phyloP scores from a whole-genome alignment of 225 moss, liverwort and hornwort species.

The Thuidium tamariscinum region DNA sequence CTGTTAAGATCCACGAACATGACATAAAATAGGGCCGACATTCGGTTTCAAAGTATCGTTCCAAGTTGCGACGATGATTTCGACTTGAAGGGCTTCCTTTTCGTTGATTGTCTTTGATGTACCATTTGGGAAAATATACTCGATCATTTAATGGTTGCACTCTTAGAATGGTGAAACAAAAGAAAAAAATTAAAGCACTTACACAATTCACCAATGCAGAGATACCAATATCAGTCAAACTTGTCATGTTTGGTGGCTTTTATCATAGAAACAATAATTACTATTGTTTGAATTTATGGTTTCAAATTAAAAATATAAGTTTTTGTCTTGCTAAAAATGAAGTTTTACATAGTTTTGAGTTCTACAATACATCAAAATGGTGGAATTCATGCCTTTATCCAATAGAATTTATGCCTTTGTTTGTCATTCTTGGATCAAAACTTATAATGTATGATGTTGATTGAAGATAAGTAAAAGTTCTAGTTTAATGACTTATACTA shows the following conservation, averaged over 20 bases:
- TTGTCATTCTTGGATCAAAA: neutral
- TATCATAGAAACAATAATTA: neutral
- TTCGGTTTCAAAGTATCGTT: constrained; percentile 37
- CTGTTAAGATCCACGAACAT: constrained; percentile 37
- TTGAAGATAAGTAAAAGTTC: neutral
- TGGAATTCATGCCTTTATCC: rapidly evolving
- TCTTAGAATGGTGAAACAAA: constrained; percentile 41
- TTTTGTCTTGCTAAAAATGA: too few species aligned
- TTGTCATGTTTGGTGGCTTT: constrained; percentile 27
- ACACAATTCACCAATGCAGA: constrained; percentile 50
- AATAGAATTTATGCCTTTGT: neutral
- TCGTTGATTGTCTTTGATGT: constrained; percentile 44
- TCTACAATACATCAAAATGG: neutral
- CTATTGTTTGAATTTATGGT: too few species aligned
- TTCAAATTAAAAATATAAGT: neutral
- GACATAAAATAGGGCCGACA: constrained; percentile 37
- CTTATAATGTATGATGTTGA: neutral
- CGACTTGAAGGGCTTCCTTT: constrained; percentile 35
- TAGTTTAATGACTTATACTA: neutral
- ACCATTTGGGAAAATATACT: constrained; percentile 62
- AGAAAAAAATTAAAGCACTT: constrained; percentile 23
- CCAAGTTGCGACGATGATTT: neutral
- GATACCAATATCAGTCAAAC: constrained; percentile 34
- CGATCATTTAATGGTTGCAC: constrained; percentile 71
- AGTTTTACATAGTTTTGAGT: neutral